These are phyloP conservation scores for Diaporthe nobilis DNA, from an alignment of 2,329 filamentous ascomycete species.

Conservation along the genomic window DNA sequence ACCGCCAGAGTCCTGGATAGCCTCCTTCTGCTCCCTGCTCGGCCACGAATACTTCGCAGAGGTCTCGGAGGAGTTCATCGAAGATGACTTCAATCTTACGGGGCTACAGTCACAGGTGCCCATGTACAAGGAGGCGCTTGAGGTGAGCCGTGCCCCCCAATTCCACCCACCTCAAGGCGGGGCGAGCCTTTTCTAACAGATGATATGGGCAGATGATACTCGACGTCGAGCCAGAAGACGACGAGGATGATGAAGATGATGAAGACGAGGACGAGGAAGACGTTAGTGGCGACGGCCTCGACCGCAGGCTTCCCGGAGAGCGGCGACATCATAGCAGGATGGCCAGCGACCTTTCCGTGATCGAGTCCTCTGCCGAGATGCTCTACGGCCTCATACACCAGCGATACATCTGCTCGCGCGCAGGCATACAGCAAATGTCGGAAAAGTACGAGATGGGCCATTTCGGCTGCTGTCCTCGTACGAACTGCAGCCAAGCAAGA, in stretches of 20 bases:
- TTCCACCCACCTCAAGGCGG: slow-evolving; percentile 38
- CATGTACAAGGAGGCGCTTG: slow-evolving; percentile 98
- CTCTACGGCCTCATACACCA: slow-evolving; percentile 99
- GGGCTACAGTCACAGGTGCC: slow-evolving; percentile 94
- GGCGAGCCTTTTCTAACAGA: slow-evolving; percentile 38
- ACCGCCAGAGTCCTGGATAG: slow-evolving; percentile 92
- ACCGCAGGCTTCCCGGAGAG: slow-evolving; percentile 68
- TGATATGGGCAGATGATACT: slow-evolving; percentile 82
- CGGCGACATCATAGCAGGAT: slow-evolving; percentile 86
- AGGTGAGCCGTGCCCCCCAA: slow-evolving; percentile 64
- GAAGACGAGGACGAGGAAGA: slow-evolving; percentile 83
- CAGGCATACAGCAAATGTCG: slow-evolving; percentile 98
- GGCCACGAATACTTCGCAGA: slow-evolving; percentile 99
- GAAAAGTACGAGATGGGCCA: slow-evolving; percentile 98
- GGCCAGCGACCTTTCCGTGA: slow-evolving; percentile 92
- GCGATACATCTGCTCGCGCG: slow-evolving; percentile 95
- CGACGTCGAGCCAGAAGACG: slow-evolving; percentile 96
- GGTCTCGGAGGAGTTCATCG: slow-evolving; percentile 98
- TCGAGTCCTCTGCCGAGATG: slow-evolving; percentile 98
- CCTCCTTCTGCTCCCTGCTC: slow-evolving; percentile 93
- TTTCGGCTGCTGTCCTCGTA: slow-evolving; percentile 95
- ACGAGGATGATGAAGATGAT: slow-evolving; percentile 88
- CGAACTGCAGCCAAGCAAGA: slow-evolving; percentile 89
- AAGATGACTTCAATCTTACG: slow-evolving; percentile 99
- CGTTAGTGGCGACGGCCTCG: slow-evolving; percentile 75